Evolutionary conservation across 2,329 filamentous ascomycete genomes (phyloP), one percentile per base, ranked within the genome.

Genomic region (Dothistroma pini): DNA sequence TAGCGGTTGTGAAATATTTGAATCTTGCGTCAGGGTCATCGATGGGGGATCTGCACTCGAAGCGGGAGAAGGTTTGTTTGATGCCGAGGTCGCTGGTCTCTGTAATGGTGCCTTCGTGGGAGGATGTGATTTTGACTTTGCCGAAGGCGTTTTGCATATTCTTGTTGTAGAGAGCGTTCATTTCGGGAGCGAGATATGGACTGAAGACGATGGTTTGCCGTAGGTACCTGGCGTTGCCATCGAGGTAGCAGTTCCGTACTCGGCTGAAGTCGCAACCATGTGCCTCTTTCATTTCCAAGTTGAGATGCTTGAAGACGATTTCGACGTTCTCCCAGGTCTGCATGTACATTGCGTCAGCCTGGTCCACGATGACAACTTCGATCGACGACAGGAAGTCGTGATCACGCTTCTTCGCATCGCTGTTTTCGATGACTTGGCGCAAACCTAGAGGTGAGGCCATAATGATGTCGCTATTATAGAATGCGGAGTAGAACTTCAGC

Each of bases 271-370:
- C 95, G 71, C 91, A 96, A 66, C 90, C 93, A 75, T 97, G 93
- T 0, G 91, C 85, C 31, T 72, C 70, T 71, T 89, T 91, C 41
- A 95, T 93, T 70, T 96, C 91, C 22, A 89, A 82, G 74, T 99
- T 99, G 64, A 99, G 84, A 74, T 96, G 91, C 64, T 91, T 87
- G 71, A 97, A 93, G 69, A 97, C 89, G 74, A 90, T 90, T 74
- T 96, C 90, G 63, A 97, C 85, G 73, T 99, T 93, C 71, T 97
- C 92, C 93, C 93, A 97, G 75, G 96, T 97, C 75, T 99, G 95
- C 92, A 97, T 97, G 9, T 96, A 84, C 48, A 97, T 84, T 0
- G 92, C 92, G 75, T 97, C 93, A 12, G 91, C 89, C 76, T 97
- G 93, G 74, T 99, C 95, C 63, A 96, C 83, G 52, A 97, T 82